These are phyloP conservation scores for Ogataea populi-albae DNA, from an alignment of 805 yeast species.

Conservation along the genomic window DNA sequence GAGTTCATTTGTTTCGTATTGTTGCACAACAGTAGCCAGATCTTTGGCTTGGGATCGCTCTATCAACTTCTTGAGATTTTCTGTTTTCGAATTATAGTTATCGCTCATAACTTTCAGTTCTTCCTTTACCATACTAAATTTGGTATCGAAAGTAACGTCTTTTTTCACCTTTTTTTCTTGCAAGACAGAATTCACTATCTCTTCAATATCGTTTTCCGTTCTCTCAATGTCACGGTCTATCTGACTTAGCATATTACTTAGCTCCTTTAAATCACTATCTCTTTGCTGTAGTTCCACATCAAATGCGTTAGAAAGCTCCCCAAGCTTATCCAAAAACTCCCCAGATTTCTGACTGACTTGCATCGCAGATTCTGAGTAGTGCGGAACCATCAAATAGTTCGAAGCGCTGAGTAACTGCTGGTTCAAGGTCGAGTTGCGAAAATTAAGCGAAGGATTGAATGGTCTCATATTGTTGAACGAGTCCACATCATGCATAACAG, in stretches of 20 bases:
- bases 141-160: conserved; percentile 28
- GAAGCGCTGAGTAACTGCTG: conserved; percentile 20
- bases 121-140: conserved; percentile 11
- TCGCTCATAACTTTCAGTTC: conserved; percentile 17
- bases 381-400: conserved; percentile 34
- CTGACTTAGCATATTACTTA: conserved; percentile 25
- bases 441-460: conserved; percentile 23
- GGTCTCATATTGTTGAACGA: conserved; percentile 26
- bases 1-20: conserved; percentile 30
- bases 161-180: conserved; percentile 10
- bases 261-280: conserved; percentile 35
- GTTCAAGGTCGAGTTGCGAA: conserved; percentile 13
- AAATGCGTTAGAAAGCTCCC: conserved; percentile 48
- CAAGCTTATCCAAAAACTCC: conserved; percentile 48
- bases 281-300: conserved; percentile 48
- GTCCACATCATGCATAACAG: conserved; percentile 12
- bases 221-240: conserved; percentile 34
- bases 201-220: conserved; percentile 29
- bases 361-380: conserved; percentile 52
- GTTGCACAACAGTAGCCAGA: conserved; percentile 42
- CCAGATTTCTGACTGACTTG: conserved; percentile 49
- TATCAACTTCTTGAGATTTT: conserved; percentile 26
- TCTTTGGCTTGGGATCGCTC: conserved; percentile 45
- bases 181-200: conserved; percentile 35
- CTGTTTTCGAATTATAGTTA: conserved; percentile 20